phyloP scores from a whole-genome alignment of 345 rosid species.

The Erucastrum elatum region DNA sequence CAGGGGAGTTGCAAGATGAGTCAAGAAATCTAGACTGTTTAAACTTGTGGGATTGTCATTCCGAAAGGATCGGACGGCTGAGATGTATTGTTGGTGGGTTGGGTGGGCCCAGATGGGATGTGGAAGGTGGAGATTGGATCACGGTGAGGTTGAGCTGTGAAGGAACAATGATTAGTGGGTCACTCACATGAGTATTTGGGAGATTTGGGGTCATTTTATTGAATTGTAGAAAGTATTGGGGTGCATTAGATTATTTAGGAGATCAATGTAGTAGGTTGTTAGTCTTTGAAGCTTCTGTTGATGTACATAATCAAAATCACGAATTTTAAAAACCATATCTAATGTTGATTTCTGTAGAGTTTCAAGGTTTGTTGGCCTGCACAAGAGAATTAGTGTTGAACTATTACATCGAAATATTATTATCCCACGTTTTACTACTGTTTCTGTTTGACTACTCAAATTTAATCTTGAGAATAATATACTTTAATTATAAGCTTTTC shows the following conservation, averaged over 20 bases:
- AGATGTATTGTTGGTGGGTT: conserved; percentile 17
- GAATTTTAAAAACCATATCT: conserved; percentile 9
- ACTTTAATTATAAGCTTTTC: not conserved
- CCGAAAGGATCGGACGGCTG: conserved; percentile 58
- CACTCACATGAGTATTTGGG: conserved; percentile 21
- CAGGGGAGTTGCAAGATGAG: conserved; percentile 35
- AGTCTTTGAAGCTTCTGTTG: conserved; percentile 6
- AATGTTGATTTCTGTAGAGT: not conserved
- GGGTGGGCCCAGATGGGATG: conserved; percentile 46
- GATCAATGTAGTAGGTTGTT: conserved; percentile 22
- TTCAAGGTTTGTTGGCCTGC: conserved; percentile 39
- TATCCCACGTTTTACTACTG: conserved; percentile 1
- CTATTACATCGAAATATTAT: not conserved
- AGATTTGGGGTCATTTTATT: conserved; percentile 22
- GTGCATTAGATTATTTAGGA: conserved; percentile 34
- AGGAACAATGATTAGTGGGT: conserved; percentile 41
- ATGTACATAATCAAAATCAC: conserved; percentile 13
- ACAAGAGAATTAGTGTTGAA: conserved; percentile 5
- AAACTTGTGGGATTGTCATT: conserved; percentile 7
- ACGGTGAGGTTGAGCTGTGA: conserved; percentile 47
- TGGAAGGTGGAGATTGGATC: conserved; percentile 56
- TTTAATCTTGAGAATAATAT: not conserved
- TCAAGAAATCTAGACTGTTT: conserved; percentile 30
- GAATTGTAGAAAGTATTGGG: conserved; percentile 25
- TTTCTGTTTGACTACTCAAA: conserved; percentile 21